These are phyloP conservation scores for Ceratobasidium sp. DNA, from an alignment of 1,284 basidiomycete species.

Conservation along the genomic window DNA sequence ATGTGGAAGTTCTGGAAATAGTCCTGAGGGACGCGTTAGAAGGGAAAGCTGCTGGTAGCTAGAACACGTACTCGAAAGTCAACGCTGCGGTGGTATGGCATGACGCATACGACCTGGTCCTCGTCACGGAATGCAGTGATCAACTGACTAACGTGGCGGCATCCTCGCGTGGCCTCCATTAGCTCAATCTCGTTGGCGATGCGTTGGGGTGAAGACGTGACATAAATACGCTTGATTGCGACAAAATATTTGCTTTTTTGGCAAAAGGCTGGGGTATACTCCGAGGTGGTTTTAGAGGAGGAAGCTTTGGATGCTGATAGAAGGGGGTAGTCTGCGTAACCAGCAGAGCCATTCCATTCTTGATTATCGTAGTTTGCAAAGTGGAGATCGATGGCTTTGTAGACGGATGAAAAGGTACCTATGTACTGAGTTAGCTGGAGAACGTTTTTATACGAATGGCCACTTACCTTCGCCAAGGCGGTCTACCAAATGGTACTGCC, in stretches of 20 bases:
- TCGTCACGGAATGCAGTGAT: slow-evolving; percentile 93
- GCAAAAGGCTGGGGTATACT: slow-evolving; percentile 27
- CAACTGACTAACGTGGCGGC: slow-evolving; percentile 88
- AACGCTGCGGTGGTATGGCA: slow-evolving; percentile 93
- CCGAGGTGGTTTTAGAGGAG: slow-evolving; percentile 54
- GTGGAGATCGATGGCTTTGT: slow-evolving; percentile 90
- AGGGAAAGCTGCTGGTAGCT: neutral
- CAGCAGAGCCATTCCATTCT: slow-evolving; percentile 63
- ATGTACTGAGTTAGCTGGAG: neutral
- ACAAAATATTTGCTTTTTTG: slow-evolving; percentile 69
- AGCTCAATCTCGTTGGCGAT: slow-evolving; percentile 97
- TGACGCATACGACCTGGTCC: slow-evolving; percentile 94
- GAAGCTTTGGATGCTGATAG: slow-evolving; percentile 70
- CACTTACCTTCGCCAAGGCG: slow-evolving; percentile 83
- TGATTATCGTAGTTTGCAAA: slow-evolving; percentile 84
- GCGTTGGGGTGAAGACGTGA: slow-evolving; percentile 92
- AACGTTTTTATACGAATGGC: neutral
- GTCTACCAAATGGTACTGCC: slow-evolving; percentile 88
- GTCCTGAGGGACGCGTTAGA: slow-evolving; percentile 63
- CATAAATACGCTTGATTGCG: slow-evolving; percentile 97
- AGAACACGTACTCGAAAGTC: slow-evolving; percentile 84
- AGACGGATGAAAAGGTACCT: slow-evolving; percentile 99
- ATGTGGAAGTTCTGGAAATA: slow-evolving; percentile 81
- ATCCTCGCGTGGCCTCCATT: slow-evolving; percentile 85
- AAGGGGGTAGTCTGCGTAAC: slow-evolving; percentile 73